Evolutionary conservation across 768 basidiomycete genomes (phyloP).

Genomic region (Boletales sp.): DNA sequence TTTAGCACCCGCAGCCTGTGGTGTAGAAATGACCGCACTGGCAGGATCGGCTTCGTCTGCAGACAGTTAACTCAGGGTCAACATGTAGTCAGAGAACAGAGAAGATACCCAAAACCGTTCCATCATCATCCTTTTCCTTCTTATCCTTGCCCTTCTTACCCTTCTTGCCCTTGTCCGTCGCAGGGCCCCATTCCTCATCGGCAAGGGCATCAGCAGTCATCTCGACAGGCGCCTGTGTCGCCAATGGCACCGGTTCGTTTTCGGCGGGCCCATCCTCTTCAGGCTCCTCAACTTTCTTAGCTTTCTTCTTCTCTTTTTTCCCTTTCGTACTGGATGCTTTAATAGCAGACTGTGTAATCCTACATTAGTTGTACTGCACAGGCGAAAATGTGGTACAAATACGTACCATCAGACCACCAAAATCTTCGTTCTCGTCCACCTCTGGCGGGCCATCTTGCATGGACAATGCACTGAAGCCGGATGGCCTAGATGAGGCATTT

Average conservation of each 20-base stretch:
- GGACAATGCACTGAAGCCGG: slow-evolving; percentile 47
- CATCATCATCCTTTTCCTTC: slow-evolving; percentile 15
- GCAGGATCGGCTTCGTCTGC: slow-evolving; percentile 24
- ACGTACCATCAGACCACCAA: slow-evolving; percentile 74
- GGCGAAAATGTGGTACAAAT: background rate
- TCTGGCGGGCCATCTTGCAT: slow-evolving; percentile 41
- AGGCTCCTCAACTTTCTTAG: slow-evolving; percentile 27
- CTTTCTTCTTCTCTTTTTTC: slow-evolving; percentile 56
- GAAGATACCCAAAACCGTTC: slow-evolving; percentile 7
- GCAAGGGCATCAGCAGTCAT: slow-evolving; percentile 70
- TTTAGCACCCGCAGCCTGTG: slow-evolving; percentile 27
- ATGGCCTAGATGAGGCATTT: slow-evolving; percentile 31
- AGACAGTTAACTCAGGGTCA: background rate
- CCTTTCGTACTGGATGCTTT: slow-evolving; percentile 50
- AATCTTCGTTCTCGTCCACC: slow-evolving; percentile 62
- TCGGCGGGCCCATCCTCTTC: too few species aligned
- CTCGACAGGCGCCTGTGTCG: slow-evolving; percentile 38
- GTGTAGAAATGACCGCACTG: slow-evolving; percentile 11
- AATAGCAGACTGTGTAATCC: slow-evolving; percentile 50
- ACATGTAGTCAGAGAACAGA: background rate
- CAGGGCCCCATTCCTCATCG: slow-evolving; percentile 69
- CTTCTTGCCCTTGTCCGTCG: slow-evolving; percentile 21
- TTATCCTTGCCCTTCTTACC: slow-evolving; percentile 21
- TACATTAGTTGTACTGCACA: background rate
- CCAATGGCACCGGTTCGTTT: too few species aligned